Evolutionary conservation across 192 early-diverging fungal genomes (phyloP).

Genomic region (Geranomyces variabilis): DNA sequence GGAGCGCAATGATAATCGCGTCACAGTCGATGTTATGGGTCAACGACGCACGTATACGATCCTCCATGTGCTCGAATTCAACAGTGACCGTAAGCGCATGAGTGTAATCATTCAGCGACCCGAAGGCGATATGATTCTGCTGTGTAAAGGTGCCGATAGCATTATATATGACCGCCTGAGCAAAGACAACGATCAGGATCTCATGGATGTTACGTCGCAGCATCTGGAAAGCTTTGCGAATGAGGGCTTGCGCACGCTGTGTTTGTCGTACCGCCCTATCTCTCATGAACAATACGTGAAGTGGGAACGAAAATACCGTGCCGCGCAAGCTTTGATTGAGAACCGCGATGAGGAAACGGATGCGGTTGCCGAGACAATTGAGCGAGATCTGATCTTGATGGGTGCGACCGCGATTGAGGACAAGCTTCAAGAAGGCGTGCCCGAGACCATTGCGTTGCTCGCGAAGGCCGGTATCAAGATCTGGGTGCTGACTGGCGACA

Average conservation of each 20-base stretch:
- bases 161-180: conserved; percentile 86
- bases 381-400: conserved; percentile 76
- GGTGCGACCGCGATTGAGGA: conserved; percentile 98
- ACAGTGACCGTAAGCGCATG: conserved; percentile 96
- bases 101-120: conserved; percentile 80
- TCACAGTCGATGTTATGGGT: conserved; percentile 80
- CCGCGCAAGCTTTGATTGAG: conserved; percentile 69
- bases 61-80: conserved; percentile 90
- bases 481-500: conserved; percentile 98
- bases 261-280: conserved; percentile 78
- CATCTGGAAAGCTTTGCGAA: conserved; percentile 52
- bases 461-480: conserved; percentile 88
- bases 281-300: conserved; percentile 70
- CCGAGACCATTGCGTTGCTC: conserved; percentile 83
- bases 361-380: conserved; percentile 75
- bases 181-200: conserved; percentile 43
- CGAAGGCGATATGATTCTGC: conserved; percentile 77
- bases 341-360: conserved; percentile 78
- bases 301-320: conserved; percentile 77
- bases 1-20: conserved; percentile 68
- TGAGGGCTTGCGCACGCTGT: conserved; percentile 86
- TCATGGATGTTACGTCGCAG: conserved; percentile 49
- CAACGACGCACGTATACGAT: conserved; percentile 71
- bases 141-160: conserved; percentile 95
- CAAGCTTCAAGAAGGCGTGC: conserved; percentile 94